Conservation (phyloP, 2,329 filamentous ascomycete species). For the Talaromyces pinophilus region DNA sequence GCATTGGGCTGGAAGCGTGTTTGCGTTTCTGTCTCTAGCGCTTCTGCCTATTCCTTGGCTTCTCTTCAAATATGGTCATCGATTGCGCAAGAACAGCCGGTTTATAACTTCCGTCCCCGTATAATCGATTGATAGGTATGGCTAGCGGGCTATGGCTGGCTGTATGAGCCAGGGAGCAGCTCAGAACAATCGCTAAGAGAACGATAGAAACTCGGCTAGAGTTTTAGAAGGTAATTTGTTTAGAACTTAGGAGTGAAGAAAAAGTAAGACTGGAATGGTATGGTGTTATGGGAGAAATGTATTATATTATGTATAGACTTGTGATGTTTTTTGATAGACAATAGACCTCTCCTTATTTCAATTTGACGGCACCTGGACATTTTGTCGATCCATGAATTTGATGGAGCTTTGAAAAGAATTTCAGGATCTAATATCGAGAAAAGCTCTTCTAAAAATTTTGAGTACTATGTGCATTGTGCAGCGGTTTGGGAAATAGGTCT, state of each 20-base stretch:
- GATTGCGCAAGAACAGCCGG: conserved; percentile 33
- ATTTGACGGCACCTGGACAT: background rate
- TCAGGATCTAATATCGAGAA: background rate
- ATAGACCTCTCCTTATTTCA: background rate
- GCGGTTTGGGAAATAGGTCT: background rate
- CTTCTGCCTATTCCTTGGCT: conserved; percentile 44
- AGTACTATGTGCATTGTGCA: background rate
- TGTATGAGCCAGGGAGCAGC: background rate
- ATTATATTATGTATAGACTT: background rate
- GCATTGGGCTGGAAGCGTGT: conserved; percentile 41
- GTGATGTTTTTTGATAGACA: background rate
- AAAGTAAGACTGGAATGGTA: background rate
- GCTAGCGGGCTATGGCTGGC: background rate
- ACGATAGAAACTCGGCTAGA: background rate
- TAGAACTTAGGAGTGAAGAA: background rate
- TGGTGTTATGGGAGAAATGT: background rate
- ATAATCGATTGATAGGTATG: background rate
- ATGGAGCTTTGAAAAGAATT: too few species aligned
- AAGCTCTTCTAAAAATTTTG: background rate
- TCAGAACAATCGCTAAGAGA: background rate
- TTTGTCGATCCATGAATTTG: too few species aligned
- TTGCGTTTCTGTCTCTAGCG: conserved; percentile 42
- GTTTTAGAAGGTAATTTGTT: background rate
- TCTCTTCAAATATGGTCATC: conserved; percentile 40
- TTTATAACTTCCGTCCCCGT: background rate